Evolutionary conservation across 306 rosid genomes (phyloP), one percentile per base, ranked within the genome.

Genomic region (Cicer chorassanicum): DNA sequence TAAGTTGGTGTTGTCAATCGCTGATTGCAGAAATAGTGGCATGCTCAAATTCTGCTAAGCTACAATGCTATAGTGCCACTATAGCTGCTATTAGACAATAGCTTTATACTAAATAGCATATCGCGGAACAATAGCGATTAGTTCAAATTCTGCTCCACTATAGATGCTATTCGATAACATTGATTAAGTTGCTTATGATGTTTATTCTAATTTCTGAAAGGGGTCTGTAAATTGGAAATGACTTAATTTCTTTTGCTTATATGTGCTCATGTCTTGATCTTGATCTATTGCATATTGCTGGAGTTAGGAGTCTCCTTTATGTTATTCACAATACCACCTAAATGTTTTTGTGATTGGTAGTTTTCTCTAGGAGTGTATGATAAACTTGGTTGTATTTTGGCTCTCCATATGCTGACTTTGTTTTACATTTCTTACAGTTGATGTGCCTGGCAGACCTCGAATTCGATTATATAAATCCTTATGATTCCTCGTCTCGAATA

Each of bases 381-480:
- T 51, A 51, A 65, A 53, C 40, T 66, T 73, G 68, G 16, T 72
- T 71, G 80, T 21, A n/a, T 56, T 68, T 80, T 19, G 11, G 41
- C 14, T 34, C 10, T 62, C 12, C 68, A 9, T 57, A 19, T 2
- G 56, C 73, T 81, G 60, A 74, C 54, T 11, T 55, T 60, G 40
- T 72, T 48, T 39, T 9, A 60, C 66, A 65, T 66, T 80, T 78
- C 40, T 76, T 88, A 89, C 96, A 92, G 99, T 92, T 94, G 45
- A 92, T 94, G 98, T 92, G 93, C 83, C 80, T 92, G 81, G 99
- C 98, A 12, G 98, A 94, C 86, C 88, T 94, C 2, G 99, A 94
- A 78, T 92, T 94, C 65, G 99, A 94, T 82, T 90, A 90, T 79
- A 92, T 92, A 86, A 94, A 94, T 86, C 98, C 99, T 12, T 94